These are phyloP conservation scores for Ramaria sp. DNA, from an alignment of 768 basidiomycete species.

Conservation along the genomic window DNA sequence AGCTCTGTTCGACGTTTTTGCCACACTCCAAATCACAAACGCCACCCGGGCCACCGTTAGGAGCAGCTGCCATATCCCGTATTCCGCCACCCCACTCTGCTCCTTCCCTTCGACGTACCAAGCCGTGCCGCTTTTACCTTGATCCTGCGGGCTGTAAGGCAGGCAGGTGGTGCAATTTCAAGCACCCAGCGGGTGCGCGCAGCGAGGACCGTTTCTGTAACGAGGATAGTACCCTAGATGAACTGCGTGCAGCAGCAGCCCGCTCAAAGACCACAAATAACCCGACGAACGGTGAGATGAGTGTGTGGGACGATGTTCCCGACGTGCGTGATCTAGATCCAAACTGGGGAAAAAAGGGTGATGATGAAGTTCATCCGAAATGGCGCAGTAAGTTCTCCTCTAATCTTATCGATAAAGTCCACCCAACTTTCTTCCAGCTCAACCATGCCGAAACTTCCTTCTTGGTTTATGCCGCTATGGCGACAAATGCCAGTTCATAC, in stretches of 20 bases:
- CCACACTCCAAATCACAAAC: not conserved
- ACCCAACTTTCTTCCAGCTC: not conserved
- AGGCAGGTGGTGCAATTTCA: slow-evolving; percentile 10
- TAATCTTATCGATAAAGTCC: not conserved
- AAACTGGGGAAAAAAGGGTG: slow-evolving; percentile 4
- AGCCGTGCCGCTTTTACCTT: slow-evolving; percentile 8
- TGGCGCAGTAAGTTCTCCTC: slow-evolving; percentile 2
- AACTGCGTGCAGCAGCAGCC: not conserved
- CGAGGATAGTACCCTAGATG: not conserved
- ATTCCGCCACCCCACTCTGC: slow-evolving; percentile 9
- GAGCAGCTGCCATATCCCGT: not conserved
- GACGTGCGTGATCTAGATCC: slow-evolving; percentile 8
- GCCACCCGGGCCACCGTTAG: not conserved
- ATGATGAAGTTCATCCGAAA: slow-evolving; percentile 8
- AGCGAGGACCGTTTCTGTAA: not conserved
- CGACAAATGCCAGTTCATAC: slow-evolving; percentile 10
- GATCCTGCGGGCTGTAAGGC: slow-evolving; percentile 4
- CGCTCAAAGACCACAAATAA: not conserved
- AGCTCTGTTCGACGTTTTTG: not conserved
- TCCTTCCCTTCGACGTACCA: slow-evolving; percentile 4
- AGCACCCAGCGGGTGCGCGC: slow-evolving; percentile 8
- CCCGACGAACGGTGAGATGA: too few species aligned
- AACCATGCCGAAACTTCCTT: slow-evolving; percentile 6
- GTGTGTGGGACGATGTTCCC: slow-evolving; percentile 2
- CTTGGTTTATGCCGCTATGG: slow-evolving; percentile 7